Conservation (phyloP, 2,329 filamentous ascomycete species). For the Monosporascus ibericus region DNA sequence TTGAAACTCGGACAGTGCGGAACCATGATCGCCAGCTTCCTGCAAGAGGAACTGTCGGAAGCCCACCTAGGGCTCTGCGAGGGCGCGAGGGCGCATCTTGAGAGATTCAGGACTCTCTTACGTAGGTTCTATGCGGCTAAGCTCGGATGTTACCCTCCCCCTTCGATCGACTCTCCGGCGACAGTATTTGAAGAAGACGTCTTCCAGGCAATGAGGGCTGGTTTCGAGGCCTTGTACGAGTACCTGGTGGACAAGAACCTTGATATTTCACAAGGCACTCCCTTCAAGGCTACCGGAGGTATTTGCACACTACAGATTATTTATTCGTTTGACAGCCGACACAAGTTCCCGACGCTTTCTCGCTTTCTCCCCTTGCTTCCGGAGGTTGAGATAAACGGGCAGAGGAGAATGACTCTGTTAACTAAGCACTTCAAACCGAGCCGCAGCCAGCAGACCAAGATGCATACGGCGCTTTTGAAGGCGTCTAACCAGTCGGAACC, state of each 20-base stretch:
- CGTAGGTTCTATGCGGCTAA: constrained; percentile 59
- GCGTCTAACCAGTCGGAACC: constrained; percentile 40
- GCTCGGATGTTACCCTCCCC: constrained; percentile 67
- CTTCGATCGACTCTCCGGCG: constrained; percentile 32
- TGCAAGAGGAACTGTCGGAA: constrained; percentile 65
- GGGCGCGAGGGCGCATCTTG: constrained; percentile 59
- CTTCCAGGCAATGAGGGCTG: constrained; percentile 56
- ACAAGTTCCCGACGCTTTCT: constrained; percentile 52
- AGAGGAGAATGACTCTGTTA: constrained; percentile 36
- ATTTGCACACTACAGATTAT: constrained; percentile 66
- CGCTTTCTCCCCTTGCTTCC: constrained; percentile 66
- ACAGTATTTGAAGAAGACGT: constrained; percentile 51
- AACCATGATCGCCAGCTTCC: constrained; percentile 56
- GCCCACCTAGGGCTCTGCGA: constrained; percentile 57
- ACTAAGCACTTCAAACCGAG: constrained; percentile 34
- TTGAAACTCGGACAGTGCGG: constrained; percentile 52
- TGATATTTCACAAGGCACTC: constrained; percentile 41
- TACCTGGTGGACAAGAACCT: constrained; percentile 61
- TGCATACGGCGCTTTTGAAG: constrained; percentile 46
- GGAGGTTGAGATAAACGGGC: constrained; percentile 20
- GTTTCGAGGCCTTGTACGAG: constrained; percentile 66
- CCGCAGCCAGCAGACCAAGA: constrained; percentile 41
- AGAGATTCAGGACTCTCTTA: constrained; percentile 66
- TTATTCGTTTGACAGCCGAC: constrained; percentile 56
- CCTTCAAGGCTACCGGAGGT: constrained; percentile 54